Conservation (phyloP, 2,329 filamentous ascomycete species). For the Orbilia blumenaviensis region DNA sequence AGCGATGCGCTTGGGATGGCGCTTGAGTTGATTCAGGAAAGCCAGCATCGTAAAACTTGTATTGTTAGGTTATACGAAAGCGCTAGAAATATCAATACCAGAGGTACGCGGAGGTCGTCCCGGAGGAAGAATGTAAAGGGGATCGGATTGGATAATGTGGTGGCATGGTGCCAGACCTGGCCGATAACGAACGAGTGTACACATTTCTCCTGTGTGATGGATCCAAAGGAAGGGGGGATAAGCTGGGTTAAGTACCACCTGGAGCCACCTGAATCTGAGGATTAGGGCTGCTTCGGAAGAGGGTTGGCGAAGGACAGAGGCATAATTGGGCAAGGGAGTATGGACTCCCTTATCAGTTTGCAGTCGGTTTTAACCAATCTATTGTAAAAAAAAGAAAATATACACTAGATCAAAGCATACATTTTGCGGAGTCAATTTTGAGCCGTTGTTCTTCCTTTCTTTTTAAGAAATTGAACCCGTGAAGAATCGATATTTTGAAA, state of each 20-base stretch:
- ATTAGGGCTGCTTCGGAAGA: constrained; percentile 3
- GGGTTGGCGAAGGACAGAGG: constrained; percentile 11
- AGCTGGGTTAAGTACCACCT: constrained; percentile 61
- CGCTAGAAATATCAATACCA: not conserved
- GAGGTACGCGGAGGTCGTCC: not conserved
- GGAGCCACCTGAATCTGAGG: constrained; percentile 8
- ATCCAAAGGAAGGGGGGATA: constrained; percentile 65
- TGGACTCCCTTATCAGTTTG: constrained; percentile 20
- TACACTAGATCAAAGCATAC: not conserved
- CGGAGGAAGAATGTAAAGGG: constrained; percentile 56
- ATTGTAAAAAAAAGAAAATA: constrained; percentile 7
- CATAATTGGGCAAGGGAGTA: constrained; percentile 10
- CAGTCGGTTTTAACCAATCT: constrained; percentile 6
- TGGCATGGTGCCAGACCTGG: constrained; percentile 65
- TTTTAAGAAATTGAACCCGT: not conserved
- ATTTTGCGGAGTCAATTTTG: not conserved
- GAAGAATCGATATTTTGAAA: not conserved
- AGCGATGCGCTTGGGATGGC: not conserved
- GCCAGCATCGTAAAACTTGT: constrained; percentile 53
- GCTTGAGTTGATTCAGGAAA: constrained; percentile 53
- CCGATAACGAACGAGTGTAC: constrained; percentile 69
- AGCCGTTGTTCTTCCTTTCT: too few species aligned
- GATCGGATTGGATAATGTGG: constrained; percentile 60
- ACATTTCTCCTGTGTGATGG: constrained; percentile 70
- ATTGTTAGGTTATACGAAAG: constrained; percentile 54